Base-by-base conservation (phyloP, 2,329 filamentous ascomycete genomes). In the Cercospora nicotianae region DNA sequence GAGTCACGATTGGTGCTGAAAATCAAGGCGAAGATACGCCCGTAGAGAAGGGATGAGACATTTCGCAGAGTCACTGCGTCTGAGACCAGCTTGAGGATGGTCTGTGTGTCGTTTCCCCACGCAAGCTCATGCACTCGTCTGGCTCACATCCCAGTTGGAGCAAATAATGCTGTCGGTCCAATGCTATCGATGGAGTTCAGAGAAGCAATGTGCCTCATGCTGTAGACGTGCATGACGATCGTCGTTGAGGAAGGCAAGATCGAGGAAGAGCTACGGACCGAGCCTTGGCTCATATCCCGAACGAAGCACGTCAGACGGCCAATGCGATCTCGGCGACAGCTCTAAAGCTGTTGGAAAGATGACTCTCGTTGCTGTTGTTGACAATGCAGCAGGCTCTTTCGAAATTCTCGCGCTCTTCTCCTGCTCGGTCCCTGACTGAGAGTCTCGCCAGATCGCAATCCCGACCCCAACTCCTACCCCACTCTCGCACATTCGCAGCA, bases 401-500 rank as follows among this genome's bases (percentile, higher is more conserved):
- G 20, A 64, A 23, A 57, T n/a, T 42, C 26, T 58, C 48, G 7
- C 51, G 28, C n/a, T 26, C 61, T 51, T 30, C 51, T 39, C n/a
- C 48, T 33, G 23, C 48, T 45, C 53, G 51, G 7, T 36, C 12
- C 31, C 31, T 64, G 33, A 48, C 31, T 59, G 62, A 64, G 16
- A 48, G n/a, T 28, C 3, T 48, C 16, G 8, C 16, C 51, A 59
- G 33, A 31, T 23, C 53, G 36, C 33, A 16, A 13, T 28, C n/a
- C 6, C 66, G 42, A 67, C 59, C 31, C 23, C 59, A 12, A 20
- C 10, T n/a, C 3, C 59, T 42, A 36, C 39, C 23, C 48, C 23
- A 59, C 23, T 58, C 30, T 51, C 63, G 70, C 63, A 20, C 68
- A 3, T 76, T 77, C 68, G 55, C 72, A 16, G 66, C 69, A 23